Base-by-base conservation (phyloP, 495 filamentous ascomycete species). In the Penicillium soppii region DNA sequence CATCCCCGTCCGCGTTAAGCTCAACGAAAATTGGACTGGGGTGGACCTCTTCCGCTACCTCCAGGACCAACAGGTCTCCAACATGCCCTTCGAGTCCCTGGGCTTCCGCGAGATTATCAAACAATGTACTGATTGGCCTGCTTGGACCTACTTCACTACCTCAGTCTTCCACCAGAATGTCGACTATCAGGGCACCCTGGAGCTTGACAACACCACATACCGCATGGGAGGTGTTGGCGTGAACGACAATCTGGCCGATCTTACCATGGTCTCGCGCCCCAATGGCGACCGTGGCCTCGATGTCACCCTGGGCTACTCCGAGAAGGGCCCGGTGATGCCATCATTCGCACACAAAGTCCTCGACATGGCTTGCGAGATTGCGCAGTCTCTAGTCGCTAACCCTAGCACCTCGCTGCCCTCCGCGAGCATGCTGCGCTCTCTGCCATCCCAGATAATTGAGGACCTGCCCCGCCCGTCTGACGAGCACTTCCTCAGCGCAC, bases 91-190 rank as follows among this genome's bases (percentile, higher is more conserved):
- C 45, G 82, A 85, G 58, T 67, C 76, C n/a, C 66, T 84, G 0
- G 82, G 82, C 6, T 80, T 81, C 69, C 60, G 75, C 3, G 79
- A 85, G 35, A 87, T 85, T 40, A 73, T 84, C 50, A 62, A 75
- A 21, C 60, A 77, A 27, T 85, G 82, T 58, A 84, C 79, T 7
- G 69, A 79, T 42, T 85, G 82, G 83, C 77, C 81, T 5, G 63
- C 70, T 6, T 76, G 70, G 60, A 73, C 73, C 3, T 70, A 70
- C 54, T 80, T 78, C 58, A 71, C 69, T 7, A 77, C 71, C 9
- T 63, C 70, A 0, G 72, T 80, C 21, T 72, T 79, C 53, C 75
- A 80, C 44, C 73, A 79, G 38, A 77, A 75, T 29, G 65, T 75
- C 22, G 65, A 68, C 8, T 71, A 72, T 17, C 70, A 74, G 15